Base-by-base conservation (phyloP, 768 basidiomycete genomes). In the Boletellus sp. region DNA sequence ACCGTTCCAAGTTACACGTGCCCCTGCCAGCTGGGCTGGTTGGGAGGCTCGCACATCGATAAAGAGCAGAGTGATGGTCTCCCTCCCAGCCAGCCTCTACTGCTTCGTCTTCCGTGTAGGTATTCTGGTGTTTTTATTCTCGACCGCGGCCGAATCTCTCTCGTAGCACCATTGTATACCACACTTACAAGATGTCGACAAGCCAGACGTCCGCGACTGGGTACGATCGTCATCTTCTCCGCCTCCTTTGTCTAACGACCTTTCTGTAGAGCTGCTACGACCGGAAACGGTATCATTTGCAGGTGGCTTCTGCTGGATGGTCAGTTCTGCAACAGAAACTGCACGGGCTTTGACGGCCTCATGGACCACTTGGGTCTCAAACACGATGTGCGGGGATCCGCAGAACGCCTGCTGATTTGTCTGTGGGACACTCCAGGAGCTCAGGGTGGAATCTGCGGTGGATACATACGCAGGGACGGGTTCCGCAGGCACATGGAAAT, bases 401-500 rank as follows among this genome's bases (percentile, higher is more conserved):
- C 54, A 0, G 20, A 0, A 0, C 33, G 28, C 2, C 35, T 1
- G 34, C 1, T 58, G 1, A 1, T 4, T 4, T 61, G 57, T 19
- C 26, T 22, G 2, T 62, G 60, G 60, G 1, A 11, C 22, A 20
- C 19, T 0, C 4, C 16, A n/a, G n/a, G n/a, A n/a, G n/a, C n/a
- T n/a, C n/a, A n/a, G 0, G 0, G 7, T 2, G 20, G 22, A 0
- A 0, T 0, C 12, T 62, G 60, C n/a, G 17, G 24, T 3, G 16
- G 35, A 0, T 0, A 16, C 1, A 37, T 6, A 11, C 50, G 55
- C 4, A 37, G 62, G 2, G 39, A 53, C 8, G 33, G 7, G 0
- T 34, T 55, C 6, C 37, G 41, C 0, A 54, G 60, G 0, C 61
- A 66, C 22, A 51, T 54, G 0, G 39, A 12, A 0, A 40, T 4